Base-by-base conservation (phyloP, 805 yeast species). In the Lipomyces starkeyi region DNA sequence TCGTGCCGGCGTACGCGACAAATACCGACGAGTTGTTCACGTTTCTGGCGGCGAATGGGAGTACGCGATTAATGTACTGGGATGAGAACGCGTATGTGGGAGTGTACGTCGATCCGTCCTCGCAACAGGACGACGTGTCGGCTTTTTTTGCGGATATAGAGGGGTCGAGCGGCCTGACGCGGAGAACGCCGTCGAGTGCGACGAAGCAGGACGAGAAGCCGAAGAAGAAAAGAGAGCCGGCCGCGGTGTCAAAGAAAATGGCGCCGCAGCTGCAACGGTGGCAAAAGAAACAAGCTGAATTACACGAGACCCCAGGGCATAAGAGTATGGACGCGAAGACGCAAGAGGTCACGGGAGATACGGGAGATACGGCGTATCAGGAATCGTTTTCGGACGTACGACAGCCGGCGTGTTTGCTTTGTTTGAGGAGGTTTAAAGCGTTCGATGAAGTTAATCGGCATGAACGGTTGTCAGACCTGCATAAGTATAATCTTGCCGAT, bases 241-340 rank as follows among this genome's bases (percentile, higher is more conserved):
- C 27, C 4, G 53, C 29, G 35, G 20, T 35, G 40, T 3, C 65
- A 25, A 32, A 34, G 17, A 40, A 43, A 57, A 69, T 69, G 72
- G 67, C 72, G 3, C 71, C 72, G n/a, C 71, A 65, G 43, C 62
- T 70, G 5, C 69, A 68, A 53, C 62, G 53, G 47, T 70, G 73
- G 73, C 72, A 68, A 34, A 32, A n/a, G 32, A 64, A 70, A 49
- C 73, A 70, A n/a, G 57, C 59, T 4, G 73, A 70, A 55, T 65
- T 70, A 7, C 73, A 62, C 59, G 72, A 69, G 11, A 29, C 58
- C 6, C 27, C 25, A 5, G 37, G 8, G 3, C 27, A 11, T 22
- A 25, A n/a, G 25, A 53, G 9, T n/a, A n/a, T 17, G 11, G 56
- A 22, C 56, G 17, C 54, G 54, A n/a, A 20, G 5, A 20, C 54